phyloP scores from a whole-genome alignment of 352 stramenopile species.

The Phytophthora nicotianae region DNA sequence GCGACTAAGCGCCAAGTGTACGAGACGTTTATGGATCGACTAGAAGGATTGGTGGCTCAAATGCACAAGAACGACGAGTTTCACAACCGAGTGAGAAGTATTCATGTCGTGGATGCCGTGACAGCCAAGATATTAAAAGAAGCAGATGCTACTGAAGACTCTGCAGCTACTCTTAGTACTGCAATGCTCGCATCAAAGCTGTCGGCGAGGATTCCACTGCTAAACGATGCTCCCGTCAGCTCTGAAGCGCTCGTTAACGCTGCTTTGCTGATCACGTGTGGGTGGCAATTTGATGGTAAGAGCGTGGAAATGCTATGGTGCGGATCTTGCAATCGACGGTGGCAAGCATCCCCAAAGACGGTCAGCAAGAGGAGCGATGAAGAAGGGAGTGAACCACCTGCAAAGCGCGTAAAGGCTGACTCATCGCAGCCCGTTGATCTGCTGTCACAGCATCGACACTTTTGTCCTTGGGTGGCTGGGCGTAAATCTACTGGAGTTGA shows the following conservation, averaged over 20 bases:
- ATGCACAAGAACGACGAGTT: constrained; percentile 23
- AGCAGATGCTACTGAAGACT: constrained; percentile 2
- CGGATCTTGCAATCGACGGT: constrained; percentile 53
- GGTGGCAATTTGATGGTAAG: constrained; percentile 45
- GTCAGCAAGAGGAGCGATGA: constrained; percentile 3
- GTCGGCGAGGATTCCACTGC: constrained; percentile 10
- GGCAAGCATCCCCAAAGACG: constrained; percentile 13
- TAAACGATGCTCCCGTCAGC: constrained; percentile 7
- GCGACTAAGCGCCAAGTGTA: constrained; percentile 37
- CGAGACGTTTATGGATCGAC: constrained; percentile 30
- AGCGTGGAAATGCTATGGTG: constrained; percentile 33
- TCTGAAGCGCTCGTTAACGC: constrained; percentile 33
- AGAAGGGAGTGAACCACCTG: constrained; percentile 20
- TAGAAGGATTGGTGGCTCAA: constrained; percentile 14
- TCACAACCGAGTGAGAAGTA: constrained; percentile 19
- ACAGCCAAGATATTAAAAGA: constrained; percentile 24
- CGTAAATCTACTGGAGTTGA: constrained; percentile 22
- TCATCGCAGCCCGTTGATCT: constrained; percentile 11
- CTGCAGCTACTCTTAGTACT: constrained; percentile 2
- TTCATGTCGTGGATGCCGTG: constrained; percentile 22
- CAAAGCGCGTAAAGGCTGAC: constrained; percentile 43
- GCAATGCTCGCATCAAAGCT: constrained; percentile 22
- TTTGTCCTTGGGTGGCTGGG: constrained; percentile 60
- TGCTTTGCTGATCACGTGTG: constrained; percentile 40
- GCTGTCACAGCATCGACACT: constrained; percentile 54